A percentile compares a stretch with the other conserved stretches of the same genome.
Conservation (phyloP, 371 early-diverging fungal genomes). For the Mucor plumbeus region DNA sequence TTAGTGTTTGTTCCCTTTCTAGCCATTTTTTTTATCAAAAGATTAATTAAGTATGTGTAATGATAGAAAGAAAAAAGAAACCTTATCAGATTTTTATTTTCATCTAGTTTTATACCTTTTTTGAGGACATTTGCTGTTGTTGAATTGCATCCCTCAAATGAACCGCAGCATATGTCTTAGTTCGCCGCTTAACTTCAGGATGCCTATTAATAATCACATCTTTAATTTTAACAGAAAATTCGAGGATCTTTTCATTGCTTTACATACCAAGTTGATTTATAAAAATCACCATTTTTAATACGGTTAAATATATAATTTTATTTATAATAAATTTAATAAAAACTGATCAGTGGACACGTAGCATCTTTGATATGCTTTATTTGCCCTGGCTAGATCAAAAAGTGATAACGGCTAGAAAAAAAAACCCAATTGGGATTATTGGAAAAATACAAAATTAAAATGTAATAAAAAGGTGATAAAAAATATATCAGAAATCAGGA, state of each 20-base stretch:
- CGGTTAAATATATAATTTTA: too few relatives aligned
- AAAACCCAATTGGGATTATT: too few relatives aligned
- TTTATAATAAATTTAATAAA: too few relatives aligned
- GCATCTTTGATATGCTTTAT: too few relatives aligned
- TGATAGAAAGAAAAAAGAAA: slow-evolving; percentile 8
- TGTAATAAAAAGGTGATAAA: too few relatives aligned
- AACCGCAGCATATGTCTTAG: slow-evolving; percentile 4
- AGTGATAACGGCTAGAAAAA: too few relatives aligned
- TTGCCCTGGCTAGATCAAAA: too few relatives aligned
- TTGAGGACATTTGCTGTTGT: not conserved
- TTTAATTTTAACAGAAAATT: not conserved
- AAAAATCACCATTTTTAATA: too few relatives aligned
- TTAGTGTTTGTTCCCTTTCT: slow-evolving; percentile 52
- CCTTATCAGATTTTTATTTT: slow-evolving; percentile 19
- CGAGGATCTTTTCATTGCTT: not conserved
- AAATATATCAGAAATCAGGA: too few relatives aligned
- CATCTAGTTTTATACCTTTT: not conserved
- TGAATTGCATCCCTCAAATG: not conserved
- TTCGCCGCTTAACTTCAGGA: not conserved
- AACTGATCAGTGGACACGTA: too few relatives aligned
- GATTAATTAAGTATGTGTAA: not conserved
- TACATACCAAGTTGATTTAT: too few relatives aligned
- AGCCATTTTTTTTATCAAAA: slow-evolving; percentile 32
- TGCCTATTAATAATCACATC: not conserved
- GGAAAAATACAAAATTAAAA: too few relatives aligned